Evolutionary conservation across 1,284 basidiomycete species (phyloP), one percentile per base, ranked within the genome.

Genomic region (Ceratorhiza oryzae-sativae): DNA sequence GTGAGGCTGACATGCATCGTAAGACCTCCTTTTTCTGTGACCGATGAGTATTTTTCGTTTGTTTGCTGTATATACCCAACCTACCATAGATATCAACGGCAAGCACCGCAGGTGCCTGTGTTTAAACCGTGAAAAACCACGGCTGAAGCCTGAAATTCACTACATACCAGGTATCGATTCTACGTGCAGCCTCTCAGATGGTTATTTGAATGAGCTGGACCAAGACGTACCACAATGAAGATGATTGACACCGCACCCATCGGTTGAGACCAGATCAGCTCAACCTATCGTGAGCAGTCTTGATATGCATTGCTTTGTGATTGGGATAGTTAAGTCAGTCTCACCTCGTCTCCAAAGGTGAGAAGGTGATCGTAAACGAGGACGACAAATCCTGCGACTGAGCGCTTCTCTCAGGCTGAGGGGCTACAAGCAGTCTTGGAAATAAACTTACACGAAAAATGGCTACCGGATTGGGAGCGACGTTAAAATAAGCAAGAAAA

Each of bases 341-440:
- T 32, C 32, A 70, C 67, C 67, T 70, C 67, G 23, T 70, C 67
- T 13, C 41, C 39, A 46, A 70, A 70, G 1, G 67, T 70, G 12
- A 70, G 10, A 2, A 70, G 15, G 20, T 70, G 67, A 20, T 70
- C 67, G n/a, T 70, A 70, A 27, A 70, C 23, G n/a, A 74, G 30
- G 4, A 72, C 27, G 15, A 71, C 70, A 49, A 41, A 74, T 15
- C 73, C 73, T 12, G 67, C 70, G 23, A 59, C 73, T 74, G 23
- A 18, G 34, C 4, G 41, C 3, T 30, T 13, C 6, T 48, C 23
- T 18, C 49, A 23, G 20, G 20, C 20, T 23, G 20, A 25, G 13
- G 8, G 8, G 34, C 18, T 18, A 3, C n/a, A 10, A 2, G 18
- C 3, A 20, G 13, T n/a, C 34, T 41, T 9, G 20, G 12, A 30